phyloP scores from a whole-genome alignment of 768 basidiomycete species.

The Gelatoporia subvermispora region DNA sequence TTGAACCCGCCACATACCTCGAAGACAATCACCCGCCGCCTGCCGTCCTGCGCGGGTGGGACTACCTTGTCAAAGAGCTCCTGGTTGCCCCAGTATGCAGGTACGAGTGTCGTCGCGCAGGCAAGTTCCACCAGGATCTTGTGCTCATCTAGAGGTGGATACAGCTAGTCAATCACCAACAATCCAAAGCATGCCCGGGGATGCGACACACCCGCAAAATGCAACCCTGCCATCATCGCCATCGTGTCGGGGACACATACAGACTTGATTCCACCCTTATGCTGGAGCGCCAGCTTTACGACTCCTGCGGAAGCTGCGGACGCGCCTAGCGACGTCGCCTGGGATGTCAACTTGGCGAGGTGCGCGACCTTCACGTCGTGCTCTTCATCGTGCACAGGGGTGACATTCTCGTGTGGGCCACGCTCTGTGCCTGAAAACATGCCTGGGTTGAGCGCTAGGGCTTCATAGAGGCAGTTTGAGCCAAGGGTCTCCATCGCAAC shows the following conservation, averaged over 20 bases:
- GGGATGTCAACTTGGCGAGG: slow-evolving; percentile 53
- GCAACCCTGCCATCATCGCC: slow-evolving; percentile 53
- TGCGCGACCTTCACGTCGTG: slow-evolving; percentile 52
- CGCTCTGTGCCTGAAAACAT: slow-evolving; percentile 33
- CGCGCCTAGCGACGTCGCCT: slow-evolving; percentile 69
- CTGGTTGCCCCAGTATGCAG: slow-evolving; percentile 48
- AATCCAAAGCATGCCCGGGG: neutral
- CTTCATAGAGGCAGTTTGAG: slow-evolving; percentile 69
- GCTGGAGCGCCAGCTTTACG: slow-evolving; percentile 60
- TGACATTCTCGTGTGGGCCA: slow-evolving; percentile 36
- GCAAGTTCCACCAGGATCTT: slow-evolving; percentile 72
- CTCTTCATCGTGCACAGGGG: slow-evolving; percentile 33
- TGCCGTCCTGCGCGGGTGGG: slow-evolving; percentile 25
- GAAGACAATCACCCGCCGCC: slow-evolving; percentile 47
- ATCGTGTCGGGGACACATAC: slow-evolving; percentile 65
- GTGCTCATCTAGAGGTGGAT: slow-evolving; percentile 57
- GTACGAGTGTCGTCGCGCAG: slow-evolving; percentile 63
- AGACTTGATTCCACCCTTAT: slow-evolving; percentile 51
- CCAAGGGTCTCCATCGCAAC: slow-evolving; percentile 68
- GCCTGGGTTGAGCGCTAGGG: slow-evolving; percentile 51
- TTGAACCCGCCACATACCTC: slow-evolving; percentile 74
- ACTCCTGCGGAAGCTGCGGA: slow-evolving; percentile 57
- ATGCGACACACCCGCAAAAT: slow-evolving; percentile 51
- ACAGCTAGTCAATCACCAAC: neutral
- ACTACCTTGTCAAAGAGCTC: slow-evolving; percentile 50